These are phyloP conservation scores for Tolypocladium guangdongense DNA, from an alignment of 2,329 filamentous ascomycete species.

Conservation along the genomic window DNA sequence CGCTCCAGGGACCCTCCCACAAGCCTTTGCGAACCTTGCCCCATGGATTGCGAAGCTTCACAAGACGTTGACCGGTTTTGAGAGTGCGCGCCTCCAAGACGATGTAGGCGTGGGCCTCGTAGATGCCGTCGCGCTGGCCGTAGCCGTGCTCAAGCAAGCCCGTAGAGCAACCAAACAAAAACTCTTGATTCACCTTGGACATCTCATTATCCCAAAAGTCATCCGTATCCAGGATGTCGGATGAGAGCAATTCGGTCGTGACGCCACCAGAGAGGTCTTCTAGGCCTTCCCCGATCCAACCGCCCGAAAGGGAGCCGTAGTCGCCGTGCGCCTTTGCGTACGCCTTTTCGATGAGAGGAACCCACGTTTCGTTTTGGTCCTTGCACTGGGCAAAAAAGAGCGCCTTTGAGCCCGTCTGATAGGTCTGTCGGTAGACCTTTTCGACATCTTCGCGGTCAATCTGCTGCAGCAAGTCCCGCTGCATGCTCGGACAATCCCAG, in stretches of 20 bases:
- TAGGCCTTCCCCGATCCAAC: slow-evolving; percentile 53
- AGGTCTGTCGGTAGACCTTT: slow-evolving; percentile 56
- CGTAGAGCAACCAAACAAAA: slow-evolving; percentile 61
- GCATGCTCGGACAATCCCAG: slow-evolving; percentile 69
- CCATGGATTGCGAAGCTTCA: slow-evolving; percentile 52
- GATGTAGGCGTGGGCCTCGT: slow-evolving; percentile 48
- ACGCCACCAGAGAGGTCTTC: slow-evolving; percentile 58
- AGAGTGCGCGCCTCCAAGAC: slow-evolving; percentile 46
- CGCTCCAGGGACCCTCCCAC: slow-evolving; percentile 50
- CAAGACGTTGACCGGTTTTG: slow-evolving; percentile 40
- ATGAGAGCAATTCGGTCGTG: slow-evolving; percentile 55
- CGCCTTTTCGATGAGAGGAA: slow-evolving; percentile 70
- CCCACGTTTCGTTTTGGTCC: slow-evolving; percentile 72
- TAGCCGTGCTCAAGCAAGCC: slow-evolving; percentile 54
- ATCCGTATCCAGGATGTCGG: slow-evolving; percentile 67
- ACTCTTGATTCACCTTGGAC: slow-evolving; percentile 68
- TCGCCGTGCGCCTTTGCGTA: slow-evolving; percentile 79
- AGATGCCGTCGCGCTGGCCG: slow-evolving; percentile 47
- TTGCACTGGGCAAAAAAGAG: slow-evolving; percentile 69
- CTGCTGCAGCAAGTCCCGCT: slow-evolving; percentile 63
- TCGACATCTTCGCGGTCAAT: slow-evolving; percentile 65
- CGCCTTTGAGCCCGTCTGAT: slow-evolving; percentile 66
- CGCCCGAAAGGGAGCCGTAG: slow-evolving; percentile 58
- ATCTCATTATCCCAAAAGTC: slow-evolving; percentile 77
- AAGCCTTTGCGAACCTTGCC: slow-evolving; percentile 45